Evolutionary conservation across 495 filamentous ascomycete genomes (phyloP).

Genomic region (Evernia prunastri): DNA sequence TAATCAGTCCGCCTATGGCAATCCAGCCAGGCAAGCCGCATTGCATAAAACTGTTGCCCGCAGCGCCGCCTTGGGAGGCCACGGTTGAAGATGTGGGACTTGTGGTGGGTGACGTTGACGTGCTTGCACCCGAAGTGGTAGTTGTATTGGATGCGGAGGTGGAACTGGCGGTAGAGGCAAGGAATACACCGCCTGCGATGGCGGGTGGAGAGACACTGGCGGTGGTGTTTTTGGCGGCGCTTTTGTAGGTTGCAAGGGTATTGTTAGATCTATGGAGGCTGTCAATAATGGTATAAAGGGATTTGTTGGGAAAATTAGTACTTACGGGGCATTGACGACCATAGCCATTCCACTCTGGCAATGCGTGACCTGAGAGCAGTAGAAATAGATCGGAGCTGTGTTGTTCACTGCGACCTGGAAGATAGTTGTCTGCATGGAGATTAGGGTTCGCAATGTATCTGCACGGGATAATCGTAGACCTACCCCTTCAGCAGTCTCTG

Average conservation of each 20-base stretch:
- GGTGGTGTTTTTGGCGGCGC: not conserved
- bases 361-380: constrained; percentile 57
- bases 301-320: not conserved
- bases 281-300: not conserved
- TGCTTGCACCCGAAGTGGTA: not conserved
- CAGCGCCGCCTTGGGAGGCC: not conserved
- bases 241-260: not conserved
- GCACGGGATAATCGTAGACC: constrained; percentile 21
- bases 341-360: constrained; percentile 63
- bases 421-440: not conserved
- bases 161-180: not conserved
- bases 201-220: not conserved
- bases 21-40: not conserved
- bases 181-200: not conserved
- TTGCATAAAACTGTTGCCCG: not conserved
- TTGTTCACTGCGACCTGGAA: constrained; percentile 32
- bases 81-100: not conserved
- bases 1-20: not conserved
- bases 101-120: not conserved
- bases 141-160: not conserved
- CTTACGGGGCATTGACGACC: constrained; percentile 63
- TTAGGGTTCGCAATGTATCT: not conserved
- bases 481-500: constrained; percentile 26
- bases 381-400: constrained; percentile 59
- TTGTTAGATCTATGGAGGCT: not conserved